phyloP scores from a whole-genome alignment of 2,329 filamentous ascomycete genomes.

The Periconia sp. region DNA sequence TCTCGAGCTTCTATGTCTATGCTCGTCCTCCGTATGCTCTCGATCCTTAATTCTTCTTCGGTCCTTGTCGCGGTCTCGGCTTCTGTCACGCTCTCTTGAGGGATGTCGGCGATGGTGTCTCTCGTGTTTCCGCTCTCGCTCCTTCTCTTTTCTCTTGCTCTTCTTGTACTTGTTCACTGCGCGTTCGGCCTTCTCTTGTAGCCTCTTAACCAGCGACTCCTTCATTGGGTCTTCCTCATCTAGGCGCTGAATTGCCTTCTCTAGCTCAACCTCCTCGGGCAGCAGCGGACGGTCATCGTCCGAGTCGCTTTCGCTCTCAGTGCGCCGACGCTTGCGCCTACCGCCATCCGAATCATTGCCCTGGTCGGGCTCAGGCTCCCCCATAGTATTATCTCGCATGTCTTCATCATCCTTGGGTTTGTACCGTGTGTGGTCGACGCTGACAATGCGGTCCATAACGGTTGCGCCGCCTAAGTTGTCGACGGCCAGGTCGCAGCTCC shows the following conservation, averaged over 20 bases:
- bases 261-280: constrained; percentile 82
- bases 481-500: constrained; percentile 92
- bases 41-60: constrained; percentile 26
- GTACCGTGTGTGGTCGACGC: constrained; percentile 93
- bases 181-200: constrained; percentile 83
- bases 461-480: constrained; percentile 91
- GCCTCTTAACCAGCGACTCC: constrained; percentile 84
- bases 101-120: constrained; percentile 31
- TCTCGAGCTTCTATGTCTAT: constrained; percentile 12
- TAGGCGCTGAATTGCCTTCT: constrained; percentile 75
- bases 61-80: constrained; percentile 18
- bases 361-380: constrained; percentile 48
- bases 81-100: constrained; percentile 29
- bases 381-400: constrained; percentile 66
- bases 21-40: constrained; percentile 14
- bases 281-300: constrained; percentile 67
- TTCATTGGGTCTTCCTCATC: constrained; percentile 99
- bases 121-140: constrained; percentile 51
- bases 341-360: constrained; percentile 50
- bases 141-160: constrained; percentile 53
- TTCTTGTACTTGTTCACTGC: constrained; percentile 66
- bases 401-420: constrained; percentile 80
- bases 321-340: constrained; percentile 55
- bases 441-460: constrained; percentile 78
- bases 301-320: constrained; percentile 49